Conservation (phyloP, 2,329 filamentous ascomycete species). For the Pseudocercospora cruenta region DNA sequence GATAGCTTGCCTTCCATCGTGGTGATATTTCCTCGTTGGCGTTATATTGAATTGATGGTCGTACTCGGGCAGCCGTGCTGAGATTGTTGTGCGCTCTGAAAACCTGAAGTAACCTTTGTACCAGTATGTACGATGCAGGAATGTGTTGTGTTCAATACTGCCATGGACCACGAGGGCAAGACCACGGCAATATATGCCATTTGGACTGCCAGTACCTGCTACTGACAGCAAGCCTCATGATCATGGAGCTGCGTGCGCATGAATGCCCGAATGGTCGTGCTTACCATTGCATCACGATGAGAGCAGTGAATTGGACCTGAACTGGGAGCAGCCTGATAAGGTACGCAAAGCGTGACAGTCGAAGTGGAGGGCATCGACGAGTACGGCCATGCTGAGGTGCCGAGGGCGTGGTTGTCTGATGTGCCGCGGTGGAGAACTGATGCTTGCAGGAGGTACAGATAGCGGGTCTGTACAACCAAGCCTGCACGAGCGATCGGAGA, state of each 20-base stretch:
- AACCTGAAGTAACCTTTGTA: not conserved
- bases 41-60: not conserved
- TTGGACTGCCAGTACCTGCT: not conserved
- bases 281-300: slow-evolving; percentile 6
- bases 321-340: not conserved
- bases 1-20: slow-evolving; percentile 3
- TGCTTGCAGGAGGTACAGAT: not conserved
- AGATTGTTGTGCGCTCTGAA: not conserved
- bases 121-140: not conserved
- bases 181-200: slow-evolving; percentile 5
- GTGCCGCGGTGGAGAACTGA: not conserved
- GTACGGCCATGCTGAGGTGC: not conserved
- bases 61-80: slow-evolving; percentile 5
- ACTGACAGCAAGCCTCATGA: not conserved
- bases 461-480: slow-evolving; percentile 6
- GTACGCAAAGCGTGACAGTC: not conserved
- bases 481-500: slow-evolving; percentile 1
- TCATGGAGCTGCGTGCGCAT: not conserved
- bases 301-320: not conserved
- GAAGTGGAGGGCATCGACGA: not conserved
- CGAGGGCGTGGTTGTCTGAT: not conserved
- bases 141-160: slow-evolving; percentile 3
- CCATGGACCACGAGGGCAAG: slow-evolving; percentile 3
- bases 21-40: not conserved
- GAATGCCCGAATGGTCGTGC: not conserved